Evolutionary conservation across 2,329 filamentous ascomycete species (phyloP).

Genomic region (Rugonectria rugulosa): DNA sequence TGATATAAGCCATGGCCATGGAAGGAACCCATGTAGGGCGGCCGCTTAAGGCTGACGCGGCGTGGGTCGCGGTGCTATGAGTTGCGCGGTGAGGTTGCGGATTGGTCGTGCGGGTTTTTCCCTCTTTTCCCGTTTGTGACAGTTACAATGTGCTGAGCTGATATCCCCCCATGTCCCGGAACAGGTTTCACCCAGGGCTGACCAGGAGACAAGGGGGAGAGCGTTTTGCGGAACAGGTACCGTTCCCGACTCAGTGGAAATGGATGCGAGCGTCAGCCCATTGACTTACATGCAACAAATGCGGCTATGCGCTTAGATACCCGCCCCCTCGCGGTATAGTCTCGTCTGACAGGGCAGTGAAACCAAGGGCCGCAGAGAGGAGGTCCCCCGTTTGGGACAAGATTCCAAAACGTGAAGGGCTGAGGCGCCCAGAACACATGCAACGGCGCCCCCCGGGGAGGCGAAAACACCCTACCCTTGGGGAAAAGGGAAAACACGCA

Average conservation of each 20-base stretch:
- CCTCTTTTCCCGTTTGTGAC: too few relatives aligned
- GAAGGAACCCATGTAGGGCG: conserved; percentile 9
- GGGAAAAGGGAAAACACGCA: too few relatives aligned
- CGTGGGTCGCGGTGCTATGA: neutral
- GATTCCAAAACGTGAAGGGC: too few relatives aligned
- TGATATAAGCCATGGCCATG: conserved; percentile 19
- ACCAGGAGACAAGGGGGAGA: too few relatives aligned
- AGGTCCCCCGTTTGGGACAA: neutral
- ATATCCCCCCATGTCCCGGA: too few relatives aligned
- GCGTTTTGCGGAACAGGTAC: neutral
- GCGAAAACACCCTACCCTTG: too few relatives aligned
- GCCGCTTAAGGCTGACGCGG: conserved; percentile 17
- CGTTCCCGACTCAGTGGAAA: neutral
- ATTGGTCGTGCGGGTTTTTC: conserved; percentile 1
- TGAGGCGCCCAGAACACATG: too few relatives aligned
- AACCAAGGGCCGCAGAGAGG: neutral
- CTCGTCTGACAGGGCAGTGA: conserved; percentile 7
- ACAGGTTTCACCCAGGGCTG: too few relatives aligned
- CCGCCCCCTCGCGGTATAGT: conserved; percentile 1
- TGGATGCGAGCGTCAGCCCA: conserved; percentile 6
- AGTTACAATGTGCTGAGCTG: too few relatives aligned
- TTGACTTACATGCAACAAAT: conserved; percentile 16
- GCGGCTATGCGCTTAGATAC: conserved; percentile 16
- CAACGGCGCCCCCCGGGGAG: too few relatives aligned
- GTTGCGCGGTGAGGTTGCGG: neutral